Conservation (phyloP, 1,284 basidiomycete genomes). For the Sparassis latifolia region DNA sequence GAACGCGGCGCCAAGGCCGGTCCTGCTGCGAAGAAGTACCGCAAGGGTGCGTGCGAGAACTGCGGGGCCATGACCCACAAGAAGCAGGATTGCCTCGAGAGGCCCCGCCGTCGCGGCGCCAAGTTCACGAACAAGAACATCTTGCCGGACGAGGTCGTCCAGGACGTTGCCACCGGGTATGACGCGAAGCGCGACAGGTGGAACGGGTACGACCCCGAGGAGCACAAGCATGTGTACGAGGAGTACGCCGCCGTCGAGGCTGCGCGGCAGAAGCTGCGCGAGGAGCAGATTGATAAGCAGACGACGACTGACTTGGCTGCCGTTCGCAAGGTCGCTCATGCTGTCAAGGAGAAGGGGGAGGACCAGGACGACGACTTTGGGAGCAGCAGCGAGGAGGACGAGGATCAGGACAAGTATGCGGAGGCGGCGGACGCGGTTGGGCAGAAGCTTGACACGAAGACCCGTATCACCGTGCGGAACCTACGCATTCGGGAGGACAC, state of each 20-base stretch:
- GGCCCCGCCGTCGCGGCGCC: conserved; percentile 94
- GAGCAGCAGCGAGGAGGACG: conserved; percentile 91
- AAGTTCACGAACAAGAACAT: conserved; percentile 91
- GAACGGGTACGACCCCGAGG: conserved; percentile 94
- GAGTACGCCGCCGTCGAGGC: conserved; percentile 93
- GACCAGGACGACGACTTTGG: conserved; percentile 89
- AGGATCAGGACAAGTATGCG: conserved; percentile 94
- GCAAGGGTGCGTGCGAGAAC: conserved; percentile 98
- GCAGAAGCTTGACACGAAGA: conserved; percentile 97
- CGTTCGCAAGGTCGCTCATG: conserved; percentile 49
- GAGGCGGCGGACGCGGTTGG: conserved; percentile 97
- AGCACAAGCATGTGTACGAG: conserved; percentile 84
- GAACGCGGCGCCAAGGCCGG: conserved; percentile 84
- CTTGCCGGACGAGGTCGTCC: conserved; percentile 84
- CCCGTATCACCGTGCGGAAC: conserved; percentile 96
- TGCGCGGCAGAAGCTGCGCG: conserved; percentile 82
- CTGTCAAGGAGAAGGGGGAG: conserved; percentile 59
- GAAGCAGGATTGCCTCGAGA: conserved; percentile 88
- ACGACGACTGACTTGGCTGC: conserved; percentile 80
- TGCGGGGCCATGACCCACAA: conserved; percentile 97
- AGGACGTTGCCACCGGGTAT: conserved; percentile 78
- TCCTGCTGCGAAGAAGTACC: conserved; percentile 90
- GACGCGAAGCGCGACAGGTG: conserved; percentile 96
- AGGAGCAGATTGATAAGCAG: conserved; percentile 96
- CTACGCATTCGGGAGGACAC: conserved; percentile 98